Evolutionary conservation across 495 filamentous ascomycete species (phyloP), one percentile per base, ranked within the genome.

Genomic region (Podospora sp.): DNA sequence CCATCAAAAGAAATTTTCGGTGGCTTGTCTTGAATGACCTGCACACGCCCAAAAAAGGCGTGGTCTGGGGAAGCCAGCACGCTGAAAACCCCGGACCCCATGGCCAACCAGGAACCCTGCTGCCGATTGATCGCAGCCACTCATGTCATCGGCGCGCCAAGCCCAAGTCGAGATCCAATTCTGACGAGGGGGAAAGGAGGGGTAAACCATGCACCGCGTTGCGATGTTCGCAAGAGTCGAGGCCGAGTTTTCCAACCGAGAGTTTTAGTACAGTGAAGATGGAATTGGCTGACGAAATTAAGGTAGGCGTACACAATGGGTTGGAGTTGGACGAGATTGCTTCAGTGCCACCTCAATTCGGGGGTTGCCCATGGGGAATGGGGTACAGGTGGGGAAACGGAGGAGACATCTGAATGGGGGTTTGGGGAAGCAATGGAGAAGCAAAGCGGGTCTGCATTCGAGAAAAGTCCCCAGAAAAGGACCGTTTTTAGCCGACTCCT

Each of bases 401-500:
- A 46, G 40, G 2, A 46, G 40, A 46, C 4, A 46, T 4, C 40
- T 46, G 40, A 46, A 46, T 46, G 40, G 40, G 40, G 40, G 16
- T 46, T 46, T 46, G 40, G 40, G 40, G 29, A 33, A 33, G 29
- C 29, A 33, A 33, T 33, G 29, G 29, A 8, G 29, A 33, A 33
- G 29, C 29, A 33, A 33, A 33, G 29, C 29, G 29, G 29, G 29
- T 8, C 40, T 18, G 11, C 40, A 2, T 46, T 46, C 40, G 40
- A 46, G 40, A 46, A 56, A 58, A 58, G 63, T 56, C 51, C 66
- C 66, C 68, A 71, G 67, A 73, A 74, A 75, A 73, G 73, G 73
- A 75, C 73, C 73, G 73, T 75, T 75, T 75, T 68, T 71, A 73
- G 68, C 63, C 62, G 68, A 51, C 29, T 24, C 35, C 9, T 58